These are phyloP conservation scores for Emmonsiellopsis sp. DNA, from an alignment of 2,329 filamentous ascomycete genomes.

Conservation along the genomic window DNA sequence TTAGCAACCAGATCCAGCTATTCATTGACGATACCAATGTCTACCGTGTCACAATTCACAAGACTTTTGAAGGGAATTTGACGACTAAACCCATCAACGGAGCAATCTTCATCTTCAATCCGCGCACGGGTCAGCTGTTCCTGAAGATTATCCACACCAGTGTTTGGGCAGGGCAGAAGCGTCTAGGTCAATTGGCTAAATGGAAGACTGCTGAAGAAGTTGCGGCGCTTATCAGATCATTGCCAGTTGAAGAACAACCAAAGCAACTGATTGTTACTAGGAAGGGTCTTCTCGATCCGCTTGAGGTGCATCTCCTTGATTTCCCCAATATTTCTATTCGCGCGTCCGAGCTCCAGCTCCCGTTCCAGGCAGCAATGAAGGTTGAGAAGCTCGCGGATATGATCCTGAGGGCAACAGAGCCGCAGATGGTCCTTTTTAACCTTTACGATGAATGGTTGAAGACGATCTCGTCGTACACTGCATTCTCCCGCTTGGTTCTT, in stretches of 20 bases:
- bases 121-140: conserved; percentile 94
- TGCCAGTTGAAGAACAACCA: conserved; percentile 95
- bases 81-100: conserved; percentile 99
- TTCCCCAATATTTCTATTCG: conserved; percentile 99
- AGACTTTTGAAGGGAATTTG: conserved; percentile 98
- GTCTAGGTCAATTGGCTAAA: conserved; percentile 93
- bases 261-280: conserved; percentile 98
- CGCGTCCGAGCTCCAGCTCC: conserved; percentile 89
- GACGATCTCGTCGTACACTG: conserved; percentile 96
- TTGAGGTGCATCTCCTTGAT: conserved; percentile 93
- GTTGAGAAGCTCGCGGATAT: conserved; percentile 98
- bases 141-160: conserved; percentile 99
- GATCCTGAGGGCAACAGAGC: conserved; percentile 94
- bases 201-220: conserved; percentile 99
- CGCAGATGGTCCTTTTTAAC: conserved; percentile 99
- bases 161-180: conserved; percentile 98
- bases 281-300: conserved; percentile 91
- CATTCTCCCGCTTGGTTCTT: conserved; percentile 88
- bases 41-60: conserved; percentile 98
- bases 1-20: conserved; percentile 97
- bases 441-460: conserved; percentile 98
- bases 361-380: conserved; percentile 99
- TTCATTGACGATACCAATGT: conserved; percentile 99
- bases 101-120: conserved; percentile 99
- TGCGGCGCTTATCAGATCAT: conserved; percentile 84